These are phyloP conservation scores for Xerocomus minutiporus DNA, from an alignment of 1,284 basidiomycete genomes.

Conservation along the genomic window DNA sequence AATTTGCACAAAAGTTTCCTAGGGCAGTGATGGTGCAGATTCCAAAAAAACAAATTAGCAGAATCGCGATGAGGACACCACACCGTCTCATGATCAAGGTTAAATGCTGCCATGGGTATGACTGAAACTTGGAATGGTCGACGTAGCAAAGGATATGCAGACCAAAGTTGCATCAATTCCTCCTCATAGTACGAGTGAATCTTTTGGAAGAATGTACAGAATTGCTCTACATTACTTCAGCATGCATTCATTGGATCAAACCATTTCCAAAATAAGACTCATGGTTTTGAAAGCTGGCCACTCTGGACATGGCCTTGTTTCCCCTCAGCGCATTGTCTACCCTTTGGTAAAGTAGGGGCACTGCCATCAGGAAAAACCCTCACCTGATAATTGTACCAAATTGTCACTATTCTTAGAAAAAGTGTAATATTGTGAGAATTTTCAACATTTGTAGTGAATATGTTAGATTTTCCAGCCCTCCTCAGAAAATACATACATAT, in stretches of 20 bases:
- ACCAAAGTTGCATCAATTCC: background rate
- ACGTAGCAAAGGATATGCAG: fast-evolving
- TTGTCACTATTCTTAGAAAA: no score
- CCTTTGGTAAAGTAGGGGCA: background rate
- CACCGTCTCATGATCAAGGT: background rate
- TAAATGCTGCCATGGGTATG: constrained; percentile 7
- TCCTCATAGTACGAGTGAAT: constrained; percentile 1
- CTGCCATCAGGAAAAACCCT: no score
- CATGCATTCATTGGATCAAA: background rate
- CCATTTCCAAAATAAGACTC: no score
- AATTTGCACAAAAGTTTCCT: background rate
- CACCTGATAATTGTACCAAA: no score
- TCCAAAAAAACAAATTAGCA: constrained; percentile 8
- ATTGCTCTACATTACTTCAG: background rate
- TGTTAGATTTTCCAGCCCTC: no score
- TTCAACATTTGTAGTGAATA: no score
- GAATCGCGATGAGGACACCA: constrained; percentile 3
- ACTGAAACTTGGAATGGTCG: background rate
- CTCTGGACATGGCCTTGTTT: background rate
- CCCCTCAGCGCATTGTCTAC: fast-evolving
- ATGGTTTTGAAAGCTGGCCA: constrained; percentile 12
- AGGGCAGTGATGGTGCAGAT: constrained; percentile 13
- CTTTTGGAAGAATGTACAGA: constrained; percentile 1
- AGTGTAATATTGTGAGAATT: no score
- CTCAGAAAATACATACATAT: no score